Base-by-base conservation (phyloP, 495 filamentous ascomycete species). In the Lophium mytilinum region DNA sequence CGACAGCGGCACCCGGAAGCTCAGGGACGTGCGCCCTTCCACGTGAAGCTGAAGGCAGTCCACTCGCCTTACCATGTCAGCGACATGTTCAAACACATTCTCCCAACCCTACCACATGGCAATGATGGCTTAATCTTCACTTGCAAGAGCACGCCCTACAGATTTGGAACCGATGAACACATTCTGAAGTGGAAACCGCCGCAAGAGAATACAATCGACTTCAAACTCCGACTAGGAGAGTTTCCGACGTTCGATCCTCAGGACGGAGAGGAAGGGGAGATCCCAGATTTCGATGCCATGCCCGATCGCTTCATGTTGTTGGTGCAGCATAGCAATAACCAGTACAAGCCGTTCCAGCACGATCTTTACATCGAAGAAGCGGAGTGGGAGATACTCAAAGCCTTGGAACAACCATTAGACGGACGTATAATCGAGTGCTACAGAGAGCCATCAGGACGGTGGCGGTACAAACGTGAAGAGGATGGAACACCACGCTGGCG, bases 41-140 rank as follows among this genome's bases (percentile, higher is more conserved):
- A 83, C 15, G 75, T 96, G 21, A 83, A 91, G 49, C 85, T 89
- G 69, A 97, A 97, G 72, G 76, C 80, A 9, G 90, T 91, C 73
- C 86, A 95, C 66, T 80, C 91, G 68, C 83, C 83, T 49, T 98
- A 97, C 75, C 87, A 82, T 24, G 84, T 93, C 51, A 83, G 87
- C 67, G 84, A 86, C 80, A 92, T 96, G 86, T 96, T 98, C 73
- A 78, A 80, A 53, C 76, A 88, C 40, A 81, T 91, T 43, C 83
- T 98, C 14, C 90, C 90, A 0, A 82, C 78, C 33, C 79, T 98
- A 10, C 84, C 81, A 57, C 93, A 98, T 67, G 89, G 93, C 36
- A 96, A 94, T 64, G 93, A 98, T 71, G 93, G 93, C 30, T 78
- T 98, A 17, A 94, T 98, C 66, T 98, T 98, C 75, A 96, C 93